A percentile compares a stretch with the other conserved stretches of the same genome.
phyloP scores from a whole-genome alignment of 345 rosid species.

The Syzygium oleosum region DNA sequence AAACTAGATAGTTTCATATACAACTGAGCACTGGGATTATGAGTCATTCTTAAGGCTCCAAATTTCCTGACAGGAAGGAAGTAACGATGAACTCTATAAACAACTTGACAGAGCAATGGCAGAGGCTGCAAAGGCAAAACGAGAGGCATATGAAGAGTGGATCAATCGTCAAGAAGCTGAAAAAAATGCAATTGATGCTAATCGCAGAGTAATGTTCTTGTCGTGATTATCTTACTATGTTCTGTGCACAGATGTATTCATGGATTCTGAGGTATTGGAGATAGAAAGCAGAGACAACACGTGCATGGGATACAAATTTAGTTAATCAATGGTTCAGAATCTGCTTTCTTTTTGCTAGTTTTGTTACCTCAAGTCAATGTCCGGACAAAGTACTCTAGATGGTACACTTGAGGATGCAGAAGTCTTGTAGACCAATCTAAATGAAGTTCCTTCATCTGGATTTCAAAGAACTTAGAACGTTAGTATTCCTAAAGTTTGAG shows the following conservation, averaged over 20 bases:
- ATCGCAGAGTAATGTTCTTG: slow-evolving; percentile 36
- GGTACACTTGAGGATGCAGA: neutral
- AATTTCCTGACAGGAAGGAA: slow-evolving; percentile 44
- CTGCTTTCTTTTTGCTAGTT: neutral
- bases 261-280: neutral
- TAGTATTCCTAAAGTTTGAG: neutral
- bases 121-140: slow-evolving; percentile 51
- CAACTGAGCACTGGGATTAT: neutral
- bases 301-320: neutral
- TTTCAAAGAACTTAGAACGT: neutral
- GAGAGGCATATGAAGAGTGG: slow-evolving; percentile 53
- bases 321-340: neutral
- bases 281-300: neutral
- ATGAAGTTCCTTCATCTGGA: neutral
- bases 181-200: slow-evolving; percentile 57
- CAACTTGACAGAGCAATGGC: slow-evolving; percentile 37
- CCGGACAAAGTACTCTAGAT: neutral
- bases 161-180: slow-evolving; percentile 50
- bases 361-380: neutral
- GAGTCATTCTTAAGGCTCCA: neutral
- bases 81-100: slow-evolving; percentile 32
- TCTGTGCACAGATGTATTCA: neutral
- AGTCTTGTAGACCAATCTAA: neutral
- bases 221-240: neutral
- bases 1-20: neutral